Evolutionary conservation across 768 basidiomycete species (phyloP).

Genomic region (Suillus alpinus): DNA sequence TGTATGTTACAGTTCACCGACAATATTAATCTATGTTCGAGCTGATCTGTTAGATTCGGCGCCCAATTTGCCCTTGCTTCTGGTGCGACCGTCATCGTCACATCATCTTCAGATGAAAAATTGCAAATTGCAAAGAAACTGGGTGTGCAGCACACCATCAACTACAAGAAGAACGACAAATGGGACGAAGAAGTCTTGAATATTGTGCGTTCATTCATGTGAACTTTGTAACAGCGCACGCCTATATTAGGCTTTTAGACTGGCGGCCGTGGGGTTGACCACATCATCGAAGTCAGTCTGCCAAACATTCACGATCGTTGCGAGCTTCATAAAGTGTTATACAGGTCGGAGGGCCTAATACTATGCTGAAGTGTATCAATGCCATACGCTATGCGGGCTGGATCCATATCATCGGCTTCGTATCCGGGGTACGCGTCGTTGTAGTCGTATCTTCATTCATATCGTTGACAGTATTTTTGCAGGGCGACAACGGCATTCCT

Average conservation of each 20-base stretch:
- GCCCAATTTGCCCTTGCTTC: slow-evolving; percentile 60
- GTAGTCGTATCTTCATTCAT: not conserved
- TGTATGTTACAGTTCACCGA: slow-evolving; percentile 28
- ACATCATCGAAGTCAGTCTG: slow-evolving; percentile 27
- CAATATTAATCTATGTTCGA: not conserved
- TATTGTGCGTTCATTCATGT: slow-evolving; percentile 33
- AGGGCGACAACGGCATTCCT: slow-evolving; percentile 28
- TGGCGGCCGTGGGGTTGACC: slow-evolving; percentile 30
- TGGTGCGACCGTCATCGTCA: slow-evolving; percentile 63
- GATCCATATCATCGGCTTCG: slow-evolving; percentile 49
- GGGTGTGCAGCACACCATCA: slow-evolving; percentile 55
- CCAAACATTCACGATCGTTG: not conserved
- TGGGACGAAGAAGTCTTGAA: slow-evolving; percentile 55
- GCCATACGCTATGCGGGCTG: slow-evolving; percentile 41
- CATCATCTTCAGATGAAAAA: slow-evolving; percentile 67
- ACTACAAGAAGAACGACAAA: slow-evolving; percentile 54
- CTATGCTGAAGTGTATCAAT: slow-evolving; percentile 42
- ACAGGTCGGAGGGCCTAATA: slow-evolving; percentile 55
- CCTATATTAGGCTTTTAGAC: slow-evolving; percentile 20
- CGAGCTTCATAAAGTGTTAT: not conserved
- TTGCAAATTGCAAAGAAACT: slow-evolving; percentile 49
- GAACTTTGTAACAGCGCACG: not conserved
- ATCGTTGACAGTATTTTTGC: not conserved
- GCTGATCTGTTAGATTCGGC: slow-evolving; percentile 41
- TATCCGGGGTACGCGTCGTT: slow-evolving; percentile 36